Evolutionary conservation across 306 rosid species (phyloP).

Genomic region (Mucuna pruriens): DNA sequence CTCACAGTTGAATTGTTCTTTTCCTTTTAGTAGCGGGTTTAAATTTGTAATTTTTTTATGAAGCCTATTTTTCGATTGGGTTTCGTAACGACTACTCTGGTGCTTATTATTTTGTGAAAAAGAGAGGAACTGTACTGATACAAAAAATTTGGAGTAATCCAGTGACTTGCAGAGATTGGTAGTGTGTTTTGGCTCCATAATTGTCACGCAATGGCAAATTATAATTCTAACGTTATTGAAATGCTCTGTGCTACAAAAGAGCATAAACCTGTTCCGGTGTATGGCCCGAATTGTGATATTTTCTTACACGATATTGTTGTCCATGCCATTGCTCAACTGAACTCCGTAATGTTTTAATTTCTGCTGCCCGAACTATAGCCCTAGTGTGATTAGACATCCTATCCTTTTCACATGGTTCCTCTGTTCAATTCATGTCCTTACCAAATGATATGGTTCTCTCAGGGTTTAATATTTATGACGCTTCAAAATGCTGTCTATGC

Average conservation of each 20-base stretch:
- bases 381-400: background rate
- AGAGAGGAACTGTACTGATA: background rate
- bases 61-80: background rate
- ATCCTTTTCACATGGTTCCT: background rate
- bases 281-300: background rate
- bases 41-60: background rate
- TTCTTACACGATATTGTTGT: background rate
- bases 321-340: background rate
- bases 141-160: background rate
- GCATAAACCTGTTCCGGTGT: background rate
- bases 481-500: background rate
- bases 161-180: background rate
- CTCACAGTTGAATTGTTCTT: background rate
- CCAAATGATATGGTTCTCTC: background rate
- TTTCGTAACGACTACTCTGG: background rate
- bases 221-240: background rate
- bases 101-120: background rate
- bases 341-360: background rate
- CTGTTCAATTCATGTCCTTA: background rate
- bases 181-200: background rate
- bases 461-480: background rate
- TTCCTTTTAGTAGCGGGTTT: background rate
- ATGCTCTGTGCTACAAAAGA: background rate
- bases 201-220: background rate
- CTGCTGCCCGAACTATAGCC: background rate